Conservation (phyloP, 108 stramenopile species). For the Cyclotella choctawhatcheeana region DNA sequence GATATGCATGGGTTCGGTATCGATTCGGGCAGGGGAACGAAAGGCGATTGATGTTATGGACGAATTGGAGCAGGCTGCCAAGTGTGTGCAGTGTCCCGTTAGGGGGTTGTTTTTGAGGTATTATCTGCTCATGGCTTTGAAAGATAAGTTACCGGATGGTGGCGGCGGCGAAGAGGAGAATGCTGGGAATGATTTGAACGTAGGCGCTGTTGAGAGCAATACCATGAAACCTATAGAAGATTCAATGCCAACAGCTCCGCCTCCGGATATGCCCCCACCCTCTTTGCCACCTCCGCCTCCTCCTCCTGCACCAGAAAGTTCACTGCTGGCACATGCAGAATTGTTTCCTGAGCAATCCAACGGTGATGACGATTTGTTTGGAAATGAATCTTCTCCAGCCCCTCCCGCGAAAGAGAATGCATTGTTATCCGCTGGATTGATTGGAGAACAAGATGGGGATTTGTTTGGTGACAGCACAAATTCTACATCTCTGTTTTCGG, state of each 20-base stretch:
- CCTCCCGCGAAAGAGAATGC: slow-evolving; percentile 5
- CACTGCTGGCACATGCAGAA: not conserved
- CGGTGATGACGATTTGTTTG: slow-evolving; percentile 9
- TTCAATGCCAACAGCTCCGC: slow-evolving; percentile 22
- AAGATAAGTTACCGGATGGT: slow-evolving; percentile 94
- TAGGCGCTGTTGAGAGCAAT: slow-evolving; percentile 3
- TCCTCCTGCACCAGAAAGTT: slow-evolving; percentile 3
- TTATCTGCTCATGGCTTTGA: slow-evolving; percentile 89
- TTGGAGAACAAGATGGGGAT: slow-evolving; percentile 6
- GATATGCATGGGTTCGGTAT: slow-evolving; percentile 94
- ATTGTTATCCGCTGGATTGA: slow-evolving; percentile 2
- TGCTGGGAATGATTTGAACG: slow-evolving; percentile 40
- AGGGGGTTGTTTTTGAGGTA: slow-evolving; percentile 98
- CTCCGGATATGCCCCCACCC: slow-evolving; percentile 17
- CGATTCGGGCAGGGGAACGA: slow-evolving; percentile 85
- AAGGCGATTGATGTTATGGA: slow-evolving; percentile 85
- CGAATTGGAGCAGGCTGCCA: slow-evolving; percentile 95
- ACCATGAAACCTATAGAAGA: too few species aligned
- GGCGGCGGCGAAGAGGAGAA: slow-evolving; percentile 61
- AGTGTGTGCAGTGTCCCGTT: slow-evolving; percentile 98
- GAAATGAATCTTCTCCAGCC: not conserved
- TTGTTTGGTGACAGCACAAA: slow-evolving; percentile 4
- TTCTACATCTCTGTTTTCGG: slow-evolving; percentile 13
- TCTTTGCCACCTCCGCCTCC: slow-evolving; percentile 15
- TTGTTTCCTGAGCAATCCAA: slow-evolving; percentile 9